These are phyloP conservation scores for Ogataea parapolymorpha DNA, from an alignment of 805 yeast genomes.

Conservation along the genomic window DNA sequence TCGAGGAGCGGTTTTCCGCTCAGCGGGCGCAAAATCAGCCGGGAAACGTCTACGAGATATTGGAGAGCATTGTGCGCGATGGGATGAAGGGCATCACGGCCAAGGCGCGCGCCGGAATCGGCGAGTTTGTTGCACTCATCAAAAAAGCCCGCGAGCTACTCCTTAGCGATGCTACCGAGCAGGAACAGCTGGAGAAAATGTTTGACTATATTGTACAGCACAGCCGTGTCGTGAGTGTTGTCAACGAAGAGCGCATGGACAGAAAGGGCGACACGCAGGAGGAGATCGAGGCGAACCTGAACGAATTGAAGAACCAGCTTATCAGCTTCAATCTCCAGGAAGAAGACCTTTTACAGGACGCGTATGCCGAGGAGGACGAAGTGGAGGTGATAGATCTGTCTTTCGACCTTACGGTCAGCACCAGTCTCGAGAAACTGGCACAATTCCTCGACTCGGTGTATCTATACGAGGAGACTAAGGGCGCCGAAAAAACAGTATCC, in stretches of 20 bases:
- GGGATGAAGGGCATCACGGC: slow-evolving; percentile 17
- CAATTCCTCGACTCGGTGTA: slow-evolving; percentile 33
- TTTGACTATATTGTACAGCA: slow-evolving; percentile 22
- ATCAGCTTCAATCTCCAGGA: slow-evolving; percentile 25
- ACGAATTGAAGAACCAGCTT: slow-evolving; percentile 29
- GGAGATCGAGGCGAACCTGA: slow-evolving; percentile 25
- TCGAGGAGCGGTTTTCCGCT: slow-evolving; percentile 17
- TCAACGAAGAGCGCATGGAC: slow-evolving; percentile 19
- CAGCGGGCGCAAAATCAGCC: slow-evolving; percentile 7
- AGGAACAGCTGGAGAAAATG: slow-evolving; percentile 13
- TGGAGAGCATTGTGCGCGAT: slow-evolving; percentile 13
- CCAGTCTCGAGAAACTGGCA: slow-evolving; percentile 22
- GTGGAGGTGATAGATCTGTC: slow-evolving; percentile 23
- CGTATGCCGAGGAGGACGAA: slow-evolving; percentile 16
- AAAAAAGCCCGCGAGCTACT: slow-evolving; percentile 18
- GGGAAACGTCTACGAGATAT: slow-evolving; percentile 10
- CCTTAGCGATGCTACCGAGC: slow-evolving; percentile 1
- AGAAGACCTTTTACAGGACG: slow-evolving; percentile 22
- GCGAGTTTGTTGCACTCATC: slow-evolving; percentile 30
- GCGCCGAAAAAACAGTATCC: slow-evolving; percentile 10
- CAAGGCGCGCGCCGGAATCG: slow-evolving; percentile 26
- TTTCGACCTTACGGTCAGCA: slow-evolving; percentile 17
- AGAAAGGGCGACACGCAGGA: slow-evolving; percentile 17
- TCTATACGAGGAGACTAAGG: slow-evolving; percentile 27
- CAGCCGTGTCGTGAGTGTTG: slow-evolving; percentile 20